Percentiles rank a stretch among this genome's conserved stretches.
These are phyloP conservation scores for Boletus semigastroideus DNA, from an alignment of 1,284 basidiomycete genomes.

Conservation along the genomic window DNA sequence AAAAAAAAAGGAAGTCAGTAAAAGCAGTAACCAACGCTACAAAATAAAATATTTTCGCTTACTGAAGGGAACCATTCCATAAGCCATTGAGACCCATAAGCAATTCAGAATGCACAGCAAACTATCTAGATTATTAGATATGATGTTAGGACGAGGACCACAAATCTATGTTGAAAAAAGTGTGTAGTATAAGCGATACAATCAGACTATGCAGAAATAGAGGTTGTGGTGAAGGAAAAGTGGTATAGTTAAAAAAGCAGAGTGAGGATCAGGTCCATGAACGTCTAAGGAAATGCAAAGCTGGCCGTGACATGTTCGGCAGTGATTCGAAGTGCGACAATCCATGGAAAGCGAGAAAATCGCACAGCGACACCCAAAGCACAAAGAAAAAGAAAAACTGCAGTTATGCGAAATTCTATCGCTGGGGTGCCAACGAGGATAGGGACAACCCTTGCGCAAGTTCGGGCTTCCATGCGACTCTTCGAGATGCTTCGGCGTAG, in stretches of 20 bases:
- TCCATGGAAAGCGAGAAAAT: slow-evolving; percentile 10
- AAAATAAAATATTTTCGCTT: slow-evolving; percentile 17
- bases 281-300: slow-evolving; percentile 21
- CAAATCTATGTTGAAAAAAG: slow-evolving; percentile 24
- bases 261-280: slow-evolving; percentile 27
- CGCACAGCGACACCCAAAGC: slow-evolving; percentile 9
- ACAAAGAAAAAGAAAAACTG: slow-evolving; percentile 5
- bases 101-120: slow-evolving; percentile 21
- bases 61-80: slow-evolving; percentile 16
- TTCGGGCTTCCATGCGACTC: slow-evolving; percentile 78
- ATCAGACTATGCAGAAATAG: slow-evolving; percentile 31
- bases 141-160: slow-evolving; percentile 17
- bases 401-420: slow-evolving; percentile 28
- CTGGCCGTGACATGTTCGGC: slow-evolving; percentile 15
- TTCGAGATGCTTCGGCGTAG: slow-evolving; percentile 69
- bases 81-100: slow-evolving; percentile 2
- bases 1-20: slow-evolving; percentile 20
- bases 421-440: slow-evolving; percentile 59
- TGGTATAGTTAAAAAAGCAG: slow-evolving; percentile 34
- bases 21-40: slow-evolving; percentile 6
- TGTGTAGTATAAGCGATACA: slow-evolving; percentile 27
- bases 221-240: slow-evolving; percentile 12
- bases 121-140: slow-evolving; percentile 29
- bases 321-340: slow-evolving; percentile 10
- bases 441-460: slow-evolving; percentile 68